Percentiles rank a stretch among this genome's conserved stretches.
Conservation (phyloP, 441 rosid genomes). For the Erodium moschatum region DNA sequence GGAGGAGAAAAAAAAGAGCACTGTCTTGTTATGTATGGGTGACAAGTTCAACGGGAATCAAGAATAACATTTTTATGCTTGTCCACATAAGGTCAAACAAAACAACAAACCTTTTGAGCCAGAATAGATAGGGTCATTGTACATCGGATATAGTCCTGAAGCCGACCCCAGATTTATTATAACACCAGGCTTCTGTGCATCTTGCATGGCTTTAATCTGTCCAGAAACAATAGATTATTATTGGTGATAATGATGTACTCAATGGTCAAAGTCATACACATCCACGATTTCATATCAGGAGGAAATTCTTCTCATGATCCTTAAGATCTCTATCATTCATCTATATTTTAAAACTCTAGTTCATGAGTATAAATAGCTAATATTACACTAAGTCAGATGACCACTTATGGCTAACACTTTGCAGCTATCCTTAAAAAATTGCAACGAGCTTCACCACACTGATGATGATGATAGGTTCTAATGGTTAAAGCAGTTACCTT, state of each 20-base stretch:
- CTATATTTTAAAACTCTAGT: background rate
- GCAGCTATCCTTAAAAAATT: background rate
- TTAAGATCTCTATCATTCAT: conserved; percentile 8
- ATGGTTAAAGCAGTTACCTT: background rate
- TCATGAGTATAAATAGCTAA: background rate
- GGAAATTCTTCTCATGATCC: background rate
- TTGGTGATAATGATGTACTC: conserved; percentile 7
- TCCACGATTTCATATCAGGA: background rate
- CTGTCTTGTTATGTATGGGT: background rate
- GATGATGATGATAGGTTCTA: conserved; percentile 3
- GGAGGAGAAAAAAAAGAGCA: conserved; percentile 13
- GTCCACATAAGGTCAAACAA: background rate
- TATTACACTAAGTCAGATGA: background rate
- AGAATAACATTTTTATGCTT: background rate
- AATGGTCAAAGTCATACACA: background rate
- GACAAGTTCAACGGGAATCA: conserved; percentile 13
- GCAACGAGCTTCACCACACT: background rate
- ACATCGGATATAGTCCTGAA: conserved; percentile 77
- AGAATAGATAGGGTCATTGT: conserved; percentile 57
- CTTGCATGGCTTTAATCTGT: conserved; percentile 73
- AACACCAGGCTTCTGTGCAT: conserved; percentile 68
- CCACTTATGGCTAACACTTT: background rate
- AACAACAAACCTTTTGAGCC: conserved; percentile 61
- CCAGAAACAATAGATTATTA: conserved; percentile 12
- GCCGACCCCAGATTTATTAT: conserved; percentile 88